These are phyloP conservation scores for Saccharomyces hybrid DNA, from an alignment of 1,139 yeast species.

Conservation along the genomic window DNA sequence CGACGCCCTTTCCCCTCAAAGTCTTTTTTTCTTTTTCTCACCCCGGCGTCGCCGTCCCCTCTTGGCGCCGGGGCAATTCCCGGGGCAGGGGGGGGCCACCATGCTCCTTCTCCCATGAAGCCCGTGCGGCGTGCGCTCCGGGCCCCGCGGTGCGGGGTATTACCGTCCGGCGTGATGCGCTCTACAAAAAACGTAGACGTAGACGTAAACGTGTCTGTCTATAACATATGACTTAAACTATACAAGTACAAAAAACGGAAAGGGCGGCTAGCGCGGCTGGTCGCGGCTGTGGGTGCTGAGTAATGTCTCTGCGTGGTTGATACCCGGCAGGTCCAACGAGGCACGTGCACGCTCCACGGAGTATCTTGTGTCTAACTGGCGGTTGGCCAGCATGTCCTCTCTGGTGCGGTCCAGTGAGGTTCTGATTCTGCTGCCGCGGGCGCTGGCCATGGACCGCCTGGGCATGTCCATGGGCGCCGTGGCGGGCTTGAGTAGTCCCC, in stretches of 20 bases:
- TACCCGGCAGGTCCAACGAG: conserved; percentile 36
- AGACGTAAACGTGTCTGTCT: not conserved
- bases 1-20: conserved; percentile 1
- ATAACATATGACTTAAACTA: not conserved
- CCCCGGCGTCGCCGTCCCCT: not conserved
- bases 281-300: conserved; percentile 20
- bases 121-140: not conserved
- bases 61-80: not conserved
- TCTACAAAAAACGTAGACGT: no score
- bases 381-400: conserved; percentile 30
- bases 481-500: not conserved
- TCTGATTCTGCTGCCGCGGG: conserved; percentile 11
- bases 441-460: not conserved
- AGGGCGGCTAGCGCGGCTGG: not conserved
- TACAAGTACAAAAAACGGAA: not conserved
- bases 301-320: conserved; percentile 33
- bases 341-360: conserved; percentile 36
- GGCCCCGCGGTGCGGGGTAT: not conserved
- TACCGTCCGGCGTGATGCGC: not conserved
- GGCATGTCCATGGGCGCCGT: conserved; percentile 7
- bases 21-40: not conserved
- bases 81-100: not conserved
- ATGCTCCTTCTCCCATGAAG: not conserved
- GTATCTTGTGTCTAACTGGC: conserved; percentile 32
- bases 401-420: conserved; percentile 35